Conservation (phyloP, 805 yeast genomes). For the Kluyveromyces aestuarii region DNA sequence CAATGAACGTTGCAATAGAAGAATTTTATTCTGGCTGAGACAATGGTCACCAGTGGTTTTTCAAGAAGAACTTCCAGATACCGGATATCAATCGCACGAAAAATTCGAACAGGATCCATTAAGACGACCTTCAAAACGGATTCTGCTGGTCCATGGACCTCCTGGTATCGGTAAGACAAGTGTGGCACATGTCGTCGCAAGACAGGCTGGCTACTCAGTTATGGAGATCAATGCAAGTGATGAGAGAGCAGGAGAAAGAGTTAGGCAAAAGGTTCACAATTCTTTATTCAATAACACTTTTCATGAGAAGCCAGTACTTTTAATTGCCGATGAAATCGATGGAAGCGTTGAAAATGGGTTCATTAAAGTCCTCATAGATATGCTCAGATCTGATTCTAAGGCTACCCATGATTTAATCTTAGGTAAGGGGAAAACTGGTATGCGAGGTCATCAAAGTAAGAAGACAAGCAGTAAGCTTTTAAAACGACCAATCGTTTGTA, state of each 20-base stretch:
- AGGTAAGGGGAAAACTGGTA: constrained; percentile 6
- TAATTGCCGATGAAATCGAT: constrained; percentile 87
- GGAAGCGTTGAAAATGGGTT: constrained; percentile 63
- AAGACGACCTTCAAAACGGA: constrained; percentile 50
- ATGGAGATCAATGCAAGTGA: constrained; percentile 85
- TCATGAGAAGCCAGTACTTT: constrained; percentile 66
- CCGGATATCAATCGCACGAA: constrained; percentile 5
- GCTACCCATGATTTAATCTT: constrained; percentile 33
- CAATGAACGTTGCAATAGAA: constrained; percentile 54
- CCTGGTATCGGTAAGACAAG: constrained; percentile 93
- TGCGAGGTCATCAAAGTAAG: constrained; percentile 11
- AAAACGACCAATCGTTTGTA: constrained; percentile 79
- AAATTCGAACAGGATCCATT: constrained; percentile 35
- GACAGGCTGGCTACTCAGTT: constrained; percentile 69
- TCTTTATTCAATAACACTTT: constrained; percentile 60
- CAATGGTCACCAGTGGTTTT: constrained; percentile 58
- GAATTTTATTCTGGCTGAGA: constrained; percentile 52
- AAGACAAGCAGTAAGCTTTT: constrained; percentile 37
- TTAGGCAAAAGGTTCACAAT: constrained; percentile 47
- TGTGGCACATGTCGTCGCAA: constrained; percentile 75
- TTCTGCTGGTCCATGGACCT: constrained; percentile 79
- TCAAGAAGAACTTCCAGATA: constrained; percentile 32
- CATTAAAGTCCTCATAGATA: constrained; percentile 46
- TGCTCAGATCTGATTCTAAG: constrained; percentile 47
- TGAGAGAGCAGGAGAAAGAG: constrained; percentile 53